Conservation (phyloP, 768 basidiomycete genomes). For the Harrya chromipes region DNA sequence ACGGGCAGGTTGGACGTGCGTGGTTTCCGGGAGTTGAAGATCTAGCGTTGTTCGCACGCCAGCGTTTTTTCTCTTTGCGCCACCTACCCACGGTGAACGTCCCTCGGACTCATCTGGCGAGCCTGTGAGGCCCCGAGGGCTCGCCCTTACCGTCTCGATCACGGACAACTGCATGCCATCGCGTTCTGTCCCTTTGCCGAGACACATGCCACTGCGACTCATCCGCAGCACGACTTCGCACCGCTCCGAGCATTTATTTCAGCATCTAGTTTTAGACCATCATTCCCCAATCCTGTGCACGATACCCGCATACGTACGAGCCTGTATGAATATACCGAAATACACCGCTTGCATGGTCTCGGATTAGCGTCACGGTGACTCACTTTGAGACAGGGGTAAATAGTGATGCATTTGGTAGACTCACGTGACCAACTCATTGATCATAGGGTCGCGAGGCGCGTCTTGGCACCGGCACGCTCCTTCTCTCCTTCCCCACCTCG, state of each 20-base stretch:
- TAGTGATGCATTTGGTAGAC: constrained; percentile 2
- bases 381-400: no score
- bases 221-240: constrained; percentile 2
- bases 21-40: constrained; percentile 76
- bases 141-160: constrained; percentile 7
- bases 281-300: constrained; percentile 15
- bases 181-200: neutral
- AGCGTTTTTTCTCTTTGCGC: neutral
- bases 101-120: no score
- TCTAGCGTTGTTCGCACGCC: constrained; percentile 32
- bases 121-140: neutral
- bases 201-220: constrained; percentile 5
- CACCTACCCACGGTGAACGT: neutral
- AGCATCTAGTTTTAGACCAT: constrained; percentile 29
- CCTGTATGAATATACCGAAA: constrained; percentile 29
- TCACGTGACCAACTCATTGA: constrained; percentile 14
- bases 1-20: constrained; percentile 71
- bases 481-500: neutral
- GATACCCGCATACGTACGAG: constrained; percentile 26
- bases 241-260: constrained; percentile 19
- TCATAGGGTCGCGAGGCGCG: constrained; percentile 2
- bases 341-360: no score
- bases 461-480: neutral
- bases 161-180: neutral
- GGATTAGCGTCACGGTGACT: neutral